Evolutionary conservation across 306 rosid genomes (phyloP).

Genomic region (Biancaea sappan): DNA sequence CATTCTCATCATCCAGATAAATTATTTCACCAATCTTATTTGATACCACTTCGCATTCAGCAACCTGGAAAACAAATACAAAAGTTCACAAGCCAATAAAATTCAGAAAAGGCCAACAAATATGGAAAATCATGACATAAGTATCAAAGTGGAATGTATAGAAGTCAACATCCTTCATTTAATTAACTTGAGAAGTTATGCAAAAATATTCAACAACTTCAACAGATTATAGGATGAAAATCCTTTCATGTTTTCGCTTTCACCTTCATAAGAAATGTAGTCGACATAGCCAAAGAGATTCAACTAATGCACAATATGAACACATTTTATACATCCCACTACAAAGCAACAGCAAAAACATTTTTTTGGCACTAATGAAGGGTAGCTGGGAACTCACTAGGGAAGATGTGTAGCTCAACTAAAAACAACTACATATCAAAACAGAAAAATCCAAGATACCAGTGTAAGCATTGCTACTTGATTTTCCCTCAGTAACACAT

Average conservation of each 20-base stretch:
- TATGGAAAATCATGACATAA: not conserved
- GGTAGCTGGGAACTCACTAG: not conserved
- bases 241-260: not conserved
- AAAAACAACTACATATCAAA: not conserved
- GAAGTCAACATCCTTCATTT: not conserved
- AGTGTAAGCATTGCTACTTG: constrained; percentile 9
- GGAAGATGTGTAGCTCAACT: not conserved
- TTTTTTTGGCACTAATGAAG: not conserved
- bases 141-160: no score
- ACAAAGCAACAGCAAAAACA: not conserved
- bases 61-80: constrained; percentile 52
- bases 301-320: not conserved
- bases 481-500: not conserved
- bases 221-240: not conserved
- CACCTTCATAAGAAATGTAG: not conserved
- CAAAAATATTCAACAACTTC: not conserved
- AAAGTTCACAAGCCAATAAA: constrained; percentile 23
- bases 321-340: not conserved
- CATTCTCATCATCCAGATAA: constrained; percentile 67
- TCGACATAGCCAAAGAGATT: not conserved
- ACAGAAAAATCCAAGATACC: not conserved
- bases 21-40: constrained; percentile 70
- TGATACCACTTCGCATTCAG: constrained; percentile 70
- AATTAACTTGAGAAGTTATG: not conserved
- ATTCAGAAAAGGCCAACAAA: constrained; percentile 12